These are phyloP conservation scores for Tricholoma matsutake DNA, from an alignment of 768 basidiomycete genomes.

Conservation along the genomic window DNA sequence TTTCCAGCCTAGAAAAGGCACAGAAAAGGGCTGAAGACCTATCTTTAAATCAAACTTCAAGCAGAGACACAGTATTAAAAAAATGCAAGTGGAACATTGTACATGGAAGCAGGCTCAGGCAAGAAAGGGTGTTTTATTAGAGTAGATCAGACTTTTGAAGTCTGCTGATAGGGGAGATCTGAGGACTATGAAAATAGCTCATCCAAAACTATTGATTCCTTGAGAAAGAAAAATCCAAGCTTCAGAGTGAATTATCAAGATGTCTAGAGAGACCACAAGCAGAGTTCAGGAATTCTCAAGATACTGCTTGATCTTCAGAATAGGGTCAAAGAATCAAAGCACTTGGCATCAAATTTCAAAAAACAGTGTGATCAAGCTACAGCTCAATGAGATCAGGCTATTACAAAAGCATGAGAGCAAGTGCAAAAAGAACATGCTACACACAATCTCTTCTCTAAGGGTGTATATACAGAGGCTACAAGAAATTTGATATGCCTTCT, in stretches of 20 bases:
- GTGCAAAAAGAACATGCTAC: neutral
- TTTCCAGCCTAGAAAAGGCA: no score
- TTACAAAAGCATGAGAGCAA: neutral
- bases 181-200: neutral
- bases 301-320: neutral
- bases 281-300: neutral
- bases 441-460: neutral
- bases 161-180: neutral
- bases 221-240: neutral
- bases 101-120: neutral
- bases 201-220: neutral
- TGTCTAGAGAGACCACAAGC: neutral
- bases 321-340: neutral
- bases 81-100: neutral
- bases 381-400: neutral
- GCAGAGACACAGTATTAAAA: neutral
- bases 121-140: neutral
- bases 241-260: neutral
- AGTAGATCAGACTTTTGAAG: neutral
- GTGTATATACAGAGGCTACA: neutral
- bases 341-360: neutral
- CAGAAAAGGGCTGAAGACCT: neutral
- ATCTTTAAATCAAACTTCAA: neutral
- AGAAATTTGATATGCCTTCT: neutral
- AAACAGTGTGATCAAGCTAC: neutral